Conservation (phyloP, 1,139 yeast genomes). For the Blastobotrys apis region DNA sequence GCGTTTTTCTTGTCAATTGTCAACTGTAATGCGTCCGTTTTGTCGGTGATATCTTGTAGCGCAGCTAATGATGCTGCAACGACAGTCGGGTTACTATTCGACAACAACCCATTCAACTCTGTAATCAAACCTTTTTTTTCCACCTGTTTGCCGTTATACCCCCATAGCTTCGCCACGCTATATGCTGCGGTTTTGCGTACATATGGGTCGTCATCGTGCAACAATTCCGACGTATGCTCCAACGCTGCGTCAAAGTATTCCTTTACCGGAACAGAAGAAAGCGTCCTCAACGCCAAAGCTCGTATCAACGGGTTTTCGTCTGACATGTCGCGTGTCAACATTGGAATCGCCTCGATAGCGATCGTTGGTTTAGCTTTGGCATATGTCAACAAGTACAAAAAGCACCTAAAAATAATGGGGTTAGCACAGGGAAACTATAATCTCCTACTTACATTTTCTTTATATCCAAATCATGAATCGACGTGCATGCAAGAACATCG, state of each 20-base stretch:
- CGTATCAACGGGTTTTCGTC: conserved; percentile 42
- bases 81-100: conserved; percentile 52
- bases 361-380: conserved; percentile 55
- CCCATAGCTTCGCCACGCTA: conserved; percentile 66
- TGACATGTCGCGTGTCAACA: conserved; percentile 49
- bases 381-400: conserved; percentile 53
- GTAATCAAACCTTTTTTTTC: conserved; percentile 48
- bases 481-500: conserved; percentile 60
- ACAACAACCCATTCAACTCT: conserved; percentile 55
- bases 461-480: conserved; percentile 64
- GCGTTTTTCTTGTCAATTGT: conserved; percentile 58
- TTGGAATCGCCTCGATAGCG: conserved; percentile 54
- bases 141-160: conserved; percentile 48
- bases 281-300: conserved; percentile 59
- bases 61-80: conserved; percentile 73
- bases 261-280: conserved; percentile 54
- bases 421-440: neutral
- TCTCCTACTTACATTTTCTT: conserved; percentile 46
- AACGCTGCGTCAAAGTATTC: conserved; percentile 49
- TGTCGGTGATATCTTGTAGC: conserved; percentile 60
- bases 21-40: conserved; percentile 46
- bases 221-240: conserved; percentile 36
- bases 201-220: conserved; percentile 53
- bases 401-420: conserved; percentile 27
- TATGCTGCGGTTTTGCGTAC: conserved; percentile 68